Evolutionary conservation across 202 grass and related monocot species (phyloP), one percentile per base, ranked within the genome.

Genomic region (Setaria italica): DNA sequence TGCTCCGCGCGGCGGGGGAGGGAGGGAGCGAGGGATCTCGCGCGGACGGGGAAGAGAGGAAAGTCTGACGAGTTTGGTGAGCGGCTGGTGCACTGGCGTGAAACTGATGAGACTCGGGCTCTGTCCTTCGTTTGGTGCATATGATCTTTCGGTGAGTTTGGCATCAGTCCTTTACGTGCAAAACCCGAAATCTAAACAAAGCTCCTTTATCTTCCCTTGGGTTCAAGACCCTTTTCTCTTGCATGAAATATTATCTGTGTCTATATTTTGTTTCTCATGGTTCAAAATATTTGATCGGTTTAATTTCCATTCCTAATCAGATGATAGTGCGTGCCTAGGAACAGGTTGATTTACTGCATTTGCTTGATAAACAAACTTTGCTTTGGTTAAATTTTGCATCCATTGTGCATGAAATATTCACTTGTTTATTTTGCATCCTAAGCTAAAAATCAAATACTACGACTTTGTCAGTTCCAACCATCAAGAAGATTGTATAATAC

Each of bases 101-200:
- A 30, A 13, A 43, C 72, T 49, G 79, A 87, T 70, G 30, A 51
- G 79, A 37, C 35, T 53, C 2, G 1, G 8, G 15, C 2, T 12
- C 1, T 12, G 14, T 51, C 19, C 59, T 48, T 11, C 13, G 66
- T 65, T 88, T 62, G 80, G 80, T 86, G 77, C 5, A 17, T 33
- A 14, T 14, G 19, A 63, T 11, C 47, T 51, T 51, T 55, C 42
- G 45, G 7, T 25, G 4, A 1, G 2, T 70, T 57, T 58, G 79
- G 67, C 53, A 60, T 72, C 42, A 14, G 14, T 4, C 14, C 79
- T 82, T 82, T 72, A 15, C 54, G 67, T 82, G 68, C 67, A 72
- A 15, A 0, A 21, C 54, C 55, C 54, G 67, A 33, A 80, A 67
- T 5, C 59, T 50, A 12, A 6, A 4, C 59, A 1, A 30, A 1